phyloP scores from a whole-genome alignment of 441 rosid species.

The Gossypium davidsonii region DNA sequence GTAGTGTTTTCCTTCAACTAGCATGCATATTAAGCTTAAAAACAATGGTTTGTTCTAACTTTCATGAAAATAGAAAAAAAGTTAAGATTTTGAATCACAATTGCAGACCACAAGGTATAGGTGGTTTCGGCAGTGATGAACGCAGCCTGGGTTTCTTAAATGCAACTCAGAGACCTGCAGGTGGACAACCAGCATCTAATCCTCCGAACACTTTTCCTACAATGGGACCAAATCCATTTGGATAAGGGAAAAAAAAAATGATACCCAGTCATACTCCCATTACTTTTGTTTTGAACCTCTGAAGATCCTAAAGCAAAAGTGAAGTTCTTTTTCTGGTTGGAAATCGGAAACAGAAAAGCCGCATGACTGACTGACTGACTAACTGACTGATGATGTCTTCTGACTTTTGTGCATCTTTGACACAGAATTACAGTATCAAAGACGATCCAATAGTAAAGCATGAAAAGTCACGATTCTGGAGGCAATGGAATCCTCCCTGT shows the following conservation, averaged over 20 bases:
- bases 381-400: not conserved
- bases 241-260: conserved; percentile 11
- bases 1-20: not conserved
- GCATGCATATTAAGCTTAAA: not conserved
- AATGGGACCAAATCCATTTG: conserved; percentile 53
- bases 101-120: conserved; percentile 36
- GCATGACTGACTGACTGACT: not conserved
- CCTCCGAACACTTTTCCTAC: conserved; percentile 34
- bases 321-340: not conserved
- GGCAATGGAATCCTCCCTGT: not conserved
- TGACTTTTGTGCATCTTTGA: not conserved
- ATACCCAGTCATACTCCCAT: not conserved
- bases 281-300: not conserved
- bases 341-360: not conserved
- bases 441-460: not conserved
- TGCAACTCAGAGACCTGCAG: conserved; percentile 26
- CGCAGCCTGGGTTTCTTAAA: conserved; percentile 19
- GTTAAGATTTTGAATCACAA: conserved; percentile 6
- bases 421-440: not conserved
- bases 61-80: not conserved
- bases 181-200: conserved; percentile 27
- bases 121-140: conserved; percentile 23
- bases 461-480: not conserved
- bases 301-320: not conserved
- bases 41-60: not conserved